Evolutionary conservation across 371 early-diverging fungal species (phyloP), one percentile per base, ranked within the genome.

Genomic region (Lichtheimia ornata): DNA sequence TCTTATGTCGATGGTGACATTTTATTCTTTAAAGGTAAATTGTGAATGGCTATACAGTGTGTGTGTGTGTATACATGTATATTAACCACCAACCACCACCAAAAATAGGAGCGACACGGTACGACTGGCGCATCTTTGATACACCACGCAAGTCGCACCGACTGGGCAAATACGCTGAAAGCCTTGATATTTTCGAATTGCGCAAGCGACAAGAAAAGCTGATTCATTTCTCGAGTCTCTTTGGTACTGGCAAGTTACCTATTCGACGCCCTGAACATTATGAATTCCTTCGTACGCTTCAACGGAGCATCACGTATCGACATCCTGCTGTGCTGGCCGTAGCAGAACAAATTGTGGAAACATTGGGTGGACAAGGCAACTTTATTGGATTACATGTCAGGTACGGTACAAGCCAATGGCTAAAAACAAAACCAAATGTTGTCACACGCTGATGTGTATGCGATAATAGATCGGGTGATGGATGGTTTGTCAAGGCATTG

Each of bases 331-430:
- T 87, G 4, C 56, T 74, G 20, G 63, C 66, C 28, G 72, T 79
- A n/a, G 73, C 84, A 12, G 70, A 82, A 12, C 58, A 72, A 5
- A 73, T 85, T 7, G 66, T 84, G 2, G 45, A 75, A 4, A 64
- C 60, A 22, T 56, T 87, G 22, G 84, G 84, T n/a, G 87, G 87
- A 0, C 45, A 69, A 11, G 84, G 82, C 27, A 64, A 70, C 20
- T 87, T 79, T 65, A 62, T 87, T 22, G 84, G 85, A 0, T 61
- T 79, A 9, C 85, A 87, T 65, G 57, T 85, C 18, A 67, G 77
- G 77, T 73, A 71, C 17, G 40, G n/a, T n/a, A n/a, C n/a, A n/a
- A n/a, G n/a, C n/a, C n/a, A n/a, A n/a, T n/a, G n/a, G n/a, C n/a
- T n/a, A n/a, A n/a, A n/a, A n/a, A n/a, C n/a, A n/a, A n/a, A n/a